Conservation (phyloP, 73 alveolate species). For the Paramecium octaurelia region DNA sequence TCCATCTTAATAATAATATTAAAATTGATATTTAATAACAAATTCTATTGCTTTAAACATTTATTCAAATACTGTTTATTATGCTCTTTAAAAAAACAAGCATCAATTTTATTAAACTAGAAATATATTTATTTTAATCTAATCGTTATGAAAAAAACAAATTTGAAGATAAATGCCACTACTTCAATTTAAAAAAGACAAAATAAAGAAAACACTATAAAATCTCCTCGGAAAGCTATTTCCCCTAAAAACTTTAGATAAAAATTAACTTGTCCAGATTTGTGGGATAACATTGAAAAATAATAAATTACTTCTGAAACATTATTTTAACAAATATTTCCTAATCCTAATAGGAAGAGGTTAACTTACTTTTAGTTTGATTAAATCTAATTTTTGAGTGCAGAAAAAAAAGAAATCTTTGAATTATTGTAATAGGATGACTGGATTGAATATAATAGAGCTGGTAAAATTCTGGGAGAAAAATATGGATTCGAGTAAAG, state of each 20-base stretch:
- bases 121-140: neutral
- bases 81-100: neutral
- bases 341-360: neutral
- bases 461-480: neutral
- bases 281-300: neutral
- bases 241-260: slow-evolving; percentile 11
- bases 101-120: neutral
- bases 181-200: neutral
- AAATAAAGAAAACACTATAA: neutral
- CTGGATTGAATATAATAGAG: slow-evolving; percentile 7
- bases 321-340: neutral
- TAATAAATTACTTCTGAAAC: neutral
- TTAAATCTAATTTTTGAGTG: neutral
- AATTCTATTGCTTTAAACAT: neutral
- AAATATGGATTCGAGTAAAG: neutral
- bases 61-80: neutral
- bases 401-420: neutral
- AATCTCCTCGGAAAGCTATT: neutral
- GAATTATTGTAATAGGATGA: neutral
- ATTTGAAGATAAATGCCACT: neutral
- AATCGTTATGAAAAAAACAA: slow-evolving; percentile 24
- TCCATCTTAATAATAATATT: neutral
- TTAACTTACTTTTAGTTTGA: neutral
- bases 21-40: neutral
- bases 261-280: slow-evolving; percentile 1